Percentiles rank a stretch among this genome's conserved stretches.
Evolutionary conservation across 257 asterid genomes (phyloP).

Genomic region (Solanum bulbocastanum): DNA sequence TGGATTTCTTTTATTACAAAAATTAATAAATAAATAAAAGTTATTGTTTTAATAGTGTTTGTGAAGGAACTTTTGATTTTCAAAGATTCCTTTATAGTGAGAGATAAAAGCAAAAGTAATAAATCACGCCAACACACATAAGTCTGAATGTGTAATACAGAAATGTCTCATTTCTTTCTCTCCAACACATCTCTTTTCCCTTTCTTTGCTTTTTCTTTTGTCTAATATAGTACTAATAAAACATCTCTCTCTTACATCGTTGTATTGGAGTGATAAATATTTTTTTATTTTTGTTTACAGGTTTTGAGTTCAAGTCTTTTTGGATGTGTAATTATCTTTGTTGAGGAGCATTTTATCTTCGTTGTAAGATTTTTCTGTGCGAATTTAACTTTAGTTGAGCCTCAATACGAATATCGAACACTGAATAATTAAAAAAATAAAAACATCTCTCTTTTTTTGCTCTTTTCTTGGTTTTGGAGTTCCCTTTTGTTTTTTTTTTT

Average conservation of each 20-base stretch:
- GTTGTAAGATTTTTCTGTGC: no score
- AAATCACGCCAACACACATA: slow-evolving; percentile 33
- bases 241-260: neutral
- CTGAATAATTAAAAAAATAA: neutral
- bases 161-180: slow-evolving; percentile 5
- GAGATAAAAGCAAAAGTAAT: slow-evolving; percentile 54
- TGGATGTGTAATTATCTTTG: no score
- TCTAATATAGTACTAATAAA: neutral
- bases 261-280: neutral
- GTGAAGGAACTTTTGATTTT: slow-evolving; percentile 27
- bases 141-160: slow-evolving; percentile 4
- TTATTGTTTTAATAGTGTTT: neutral
- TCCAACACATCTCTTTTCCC: slow-evolving; percentile 30
- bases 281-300: neutral
- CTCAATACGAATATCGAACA: neutral
- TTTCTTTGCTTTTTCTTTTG: slow-evolving; percentile 32
- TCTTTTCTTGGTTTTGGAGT: neutral
- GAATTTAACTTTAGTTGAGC: accelerated
- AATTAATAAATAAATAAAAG: neutral
- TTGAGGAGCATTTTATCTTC: neutral
- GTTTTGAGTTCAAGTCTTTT: no score
- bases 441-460: neutral
- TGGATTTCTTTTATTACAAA: neutral
- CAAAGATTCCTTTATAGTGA: slow-evolving; percentile 56
- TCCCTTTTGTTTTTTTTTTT: slow-evolving; percentile 7